Evolutionary conservation across 2,329 filamentous ascomycete species (phyloP).

Genomic region (Passalora sequoiae): DNA sequence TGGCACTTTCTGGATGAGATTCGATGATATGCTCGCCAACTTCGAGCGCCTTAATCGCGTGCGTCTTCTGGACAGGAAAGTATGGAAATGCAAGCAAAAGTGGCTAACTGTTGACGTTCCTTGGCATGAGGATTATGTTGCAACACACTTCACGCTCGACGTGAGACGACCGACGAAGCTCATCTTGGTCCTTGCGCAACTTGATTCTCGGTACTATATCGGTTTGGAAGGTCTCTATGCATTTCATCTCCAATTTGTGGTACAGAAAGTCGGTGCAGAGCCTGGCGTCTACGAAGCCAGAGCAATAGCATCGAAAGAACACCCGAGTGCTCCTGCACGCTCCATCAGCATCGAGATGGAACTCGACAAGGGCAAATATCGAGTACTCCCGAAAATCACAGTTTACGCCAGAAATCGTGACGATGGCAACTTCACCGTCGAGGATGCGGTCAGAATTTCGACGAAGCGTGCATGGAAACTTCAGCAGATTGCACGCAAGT

Average conservation of each 20-base stretch:
- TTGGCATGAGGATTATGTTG: conserved; percentile 3
- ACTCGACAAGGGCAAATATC: too few species aligned
- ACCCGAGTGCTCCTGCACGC: too few species aligned
- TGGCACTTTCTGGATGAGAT: too few species aligned
- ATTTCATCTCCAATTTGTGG: too few species aligned
- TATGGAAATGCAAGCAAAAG: conserved; percentile 1
- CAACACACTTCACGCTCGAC: conserved; percentile 1
- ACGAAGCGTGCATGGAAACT: conserved; percentile 4
- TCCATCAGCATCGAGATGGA: too few species aligned
- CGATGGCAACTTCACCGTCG: conserved; percentile 1
- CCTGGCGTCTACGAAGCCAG: too few species aligned
- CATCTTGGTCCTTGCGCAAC: conserved; percentile 6
- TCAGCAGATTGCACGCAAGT: conserved; percentile 6
- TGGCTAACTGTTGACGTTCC: conserved; percentile 3
- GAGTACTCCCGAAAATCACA: conserved; percentile 5
- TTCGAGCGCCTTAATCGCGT: too few species aligned
- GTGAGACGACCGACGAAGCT: conserved; percentile 2
- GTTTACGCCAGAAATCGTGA: background rate
- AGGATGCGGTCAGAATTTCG: conserved; percentile 3
- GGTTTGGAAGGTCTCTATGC: too few species aligned
- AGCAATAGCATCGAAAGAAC: too few species aligned
- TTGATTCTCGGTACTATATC: too few species aligned
- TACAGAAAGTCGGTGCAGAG: too few species aligned
- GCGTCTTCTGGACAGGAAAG: background rate
- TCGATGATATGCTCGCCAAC: conserved; percentile 53